A percentile compares a stretch with the other conserved stretches of the same genome.
These are phyloP conservation scores for Cryphonectria parasitica DNA, from an alignment of 2,329 filamentous ascomycete genomes.

Conservation along the genomic window DNA sequence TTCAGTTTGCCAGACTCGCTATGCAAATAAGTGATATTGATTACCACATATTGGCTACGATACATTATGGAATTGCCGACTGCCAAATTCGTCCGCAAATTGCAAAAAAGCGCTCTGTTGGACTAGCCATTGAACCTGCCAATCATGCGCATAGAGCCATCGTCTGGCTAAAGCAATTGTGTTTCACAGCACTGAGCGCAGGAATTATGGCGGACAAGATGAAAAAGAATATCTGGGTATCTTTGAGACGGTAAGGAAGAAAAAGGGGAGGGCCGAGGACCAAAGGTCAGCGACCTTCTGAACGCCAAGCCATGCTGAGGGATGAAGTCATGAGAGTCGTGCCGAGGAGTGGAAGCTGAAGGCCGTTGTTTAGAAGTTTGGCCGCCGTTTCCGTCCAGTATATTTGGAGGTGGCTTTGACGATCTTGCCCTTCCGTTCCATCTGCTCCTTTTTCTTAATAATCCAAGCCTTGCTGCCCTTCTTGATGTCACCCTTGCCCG, in stretches of 20 bases:
- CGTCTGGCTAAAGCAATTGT: not conserved
- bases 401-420: constrained; percentile 93
- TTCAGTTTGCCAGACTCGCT: not conserved
- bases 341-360: not conserved
- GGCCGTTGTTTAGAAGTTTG: constrained; percentile 64
- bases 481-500: constrained; percentile 59
- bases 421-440: constrained; percentile 92
- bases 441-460: constrained; percentile 85
- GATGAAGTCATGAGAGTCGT: constrained; percentile 5
- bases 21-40: not conserved
- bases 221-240: constrained; percentile 25
- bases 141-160: not conserved
- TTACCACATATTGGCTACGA: not conserved
- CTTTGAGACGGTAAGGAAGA: constrained; percentile 23
- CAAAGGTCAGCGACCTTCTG: constrained; percentile 22
- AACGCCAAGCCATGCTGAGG: constrained; percentile 27
- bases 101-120: not conserved
- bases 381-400: constrained; percentile 83
- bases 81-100: not conserved
- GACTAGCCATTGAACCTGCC: not conserved
- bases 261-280: constrained; percentile 2
- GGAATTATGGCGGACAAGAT: not conserved
- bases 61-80: too few relatives aligned
- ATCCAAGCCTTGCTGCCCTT: constrained; percentile 90
- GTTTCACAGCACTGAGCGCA: not conserved